Base-by-base conservation (phyloP, 306 rosid genomes). In the Canavalia gladiata region DNA sequence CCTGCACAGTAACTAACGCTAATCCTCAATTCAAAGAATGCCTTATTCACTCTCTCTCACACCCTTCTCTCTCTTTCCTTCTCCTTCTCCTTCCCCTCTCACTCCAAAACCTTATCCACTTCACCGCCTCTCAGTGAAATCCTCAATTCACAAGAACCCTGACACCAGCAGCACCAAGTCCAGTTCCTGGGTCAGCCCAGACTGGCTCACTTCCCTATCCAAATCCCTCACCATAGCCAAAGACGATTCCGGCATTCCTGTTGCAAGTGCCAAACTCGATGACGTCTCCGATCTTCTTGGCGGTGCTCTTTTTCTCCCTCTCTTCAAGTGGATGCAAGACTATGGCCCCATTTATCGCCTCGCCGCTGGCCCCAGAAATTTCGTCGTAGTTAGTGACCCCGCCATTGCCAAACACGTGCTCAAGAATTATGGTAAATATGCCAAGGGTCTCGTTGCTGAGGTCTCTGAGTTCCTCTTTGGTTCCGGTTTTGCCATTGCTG, bases 271-370 rank as follows among this genome's bases (percentile, higher is more conserved):
- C 3, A 86, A 90, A 86, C 97, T 95, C 45, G 96, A 95, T 4
- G 97, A 91, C 81, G 98, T 93, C 42, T 95, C 99, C 58, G 98
- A 95, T 13, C 98, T 95, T 77, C 89, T 95, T 25, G 98, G 97
- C 12, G 99, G 98, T 33, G 97, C 99, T 1, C 93, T 93, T 64
- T 95, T 95, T 60, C 91, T 95, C 37, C 98, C 98, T 0, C 82
- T 95, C 35, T 93, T 89, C 85, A 91, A 93, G 68, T 95, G 96
- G 98, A 95, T 95, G 99, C 87, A 88, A 8, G 88, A 90, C 70
- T 84, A 91, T 18, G 99, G 99, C 3, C 92, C 96, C 33, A 88
- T 95, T 76, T 93, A 93, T 79, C 83, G 98, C 28, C 87, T 95
- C 35, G 99, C 97, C 0, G 94, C 97, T 0, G 99, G 99, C 39